Evolutionary conservation across 192 early-diverging fungal genomes (phyloP), one percentile per base, ranked within the genome.

Genomic region (Coemansia sp.): DNA sequence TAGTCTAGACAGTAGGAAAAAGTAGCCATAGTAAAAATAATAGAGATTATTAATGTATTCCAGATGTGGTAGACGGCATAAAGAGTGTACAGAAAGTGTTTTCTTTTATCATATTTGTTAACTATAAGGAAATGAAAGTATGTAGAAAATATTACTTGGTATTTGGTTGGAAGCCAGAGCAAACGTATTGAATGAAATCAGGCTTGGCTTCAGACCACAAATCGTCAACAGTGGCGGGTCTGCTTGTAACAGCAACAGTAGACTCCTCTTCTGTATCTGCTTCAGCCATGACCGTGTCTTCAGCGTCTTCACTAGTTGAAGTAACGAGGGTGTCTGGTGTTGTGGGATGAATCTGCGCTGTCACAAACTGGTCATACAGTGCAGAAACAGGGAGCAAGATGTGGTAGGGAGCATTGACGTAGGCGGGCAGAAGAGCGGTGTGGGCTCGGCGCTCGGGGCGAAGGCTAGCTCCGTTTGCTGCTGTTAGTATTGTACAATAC

Each of bases 341-440:
- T 38, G 37, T 38, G 1, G 6, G 7, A 7, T 38, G 6, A 0
- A 80, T 59, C 69, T 75, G 77, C 0, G 63, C 62, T 3, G 53
- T 27, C 65, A 85, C 86, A 70, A 88, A 85, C 39, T 84, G 81
- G 46, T 77, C 75, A 27, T 27, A 27, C 27, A 27, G 1, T 2
- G 27, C 1, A 5, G 68, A 34, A 1, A 85, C 85, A 0, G 85
- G 77, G 11, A 86, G 84, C 73, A 86, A 70, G 11, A 86, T 77
- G 38, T 88, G 87, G 41, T 80, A 69, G 25, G 86, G 85, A 21
- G 85, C 86, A 37, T 75, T 80, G 39, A 71, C 50, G 39, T 77
- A 77, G 1, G 80, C 57, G 2, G 57, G 79, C 67, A 62, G 78
- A 61, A 74, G 80, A 37, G 72, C 77, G 8, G 19, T 48, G 19